A percentile compares a stretch with the other conserved stretches of the same genome.
phyloP scores from a whole-genome alignment of 2,329 filamentous ascomycete genomes.

The Neospermospora avenae region DNA sequence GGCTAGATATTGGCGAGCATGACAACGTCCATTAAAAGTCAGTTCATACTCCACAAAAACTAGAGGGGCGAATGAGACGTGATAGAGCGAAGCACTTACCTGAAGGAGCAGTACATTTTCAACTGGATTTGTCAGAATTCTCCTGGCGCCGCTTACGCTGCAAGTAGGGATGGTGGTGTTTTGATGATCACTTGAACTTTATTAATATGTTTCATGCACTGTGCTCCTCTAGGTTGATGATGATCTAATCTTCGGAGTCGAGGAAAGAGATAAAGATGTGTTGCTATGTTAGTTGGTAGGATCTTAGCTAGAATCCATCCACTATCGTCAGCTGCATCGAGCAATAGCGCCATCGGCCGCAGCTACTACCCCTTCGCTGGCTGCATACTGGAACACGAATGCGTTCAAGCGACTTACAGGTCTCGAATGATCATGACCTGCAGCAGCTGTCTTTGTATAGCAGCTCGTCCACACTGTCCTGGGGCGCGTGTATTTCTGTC shows the following conservation, averaged over 20 bases:
- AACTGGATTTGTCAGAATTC: slow-evolving; percentile 1
- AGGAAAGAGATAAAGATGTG: not conserved
- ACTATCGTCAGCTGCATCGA: slow-evolving; percentile 3
- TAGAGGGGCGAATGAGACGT: not conserved
- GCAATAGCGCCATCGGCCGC: not conserved
- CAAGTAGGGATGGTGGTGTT: not conserved
- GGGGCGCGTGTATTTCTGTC: slow-evolving; percentile 1
- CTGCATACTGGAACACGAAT: slow-evolving; percentile 7
- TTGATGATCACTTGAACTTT: not conserved
- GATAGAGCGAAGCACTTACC: slow-evolving; percentile 4
- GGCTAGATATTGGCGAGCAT: slow-evolving; percentile 6
- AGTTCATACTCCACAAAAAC: slow-evolving; percentile 1
- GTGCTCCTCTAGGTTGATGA: not conserved
- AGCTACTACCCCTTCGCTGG: not conserved
- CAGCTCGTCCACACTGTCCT: not conserved
- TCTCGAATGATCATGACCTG: not conserved
- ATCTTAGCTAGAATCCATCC: not conserved
- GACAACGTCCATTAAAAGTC: slow-evolving; percentile 7
- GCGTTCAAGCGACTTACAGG: not conserved
- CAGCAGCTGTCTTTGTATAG: not conserved
- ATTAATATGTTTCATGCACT: not conserved
- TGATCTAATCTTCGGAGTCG: not conserved
- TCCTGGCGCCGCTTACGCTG: slow-evolving; percentile 1
- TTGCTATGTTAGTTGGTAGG: slow-evolving; percentile 2
- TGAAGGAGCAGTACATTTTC: not conserved